These are phyloP conservation scores for Botrytis galanthina DNA, from an alignment of 2,329 filamentous ascomycete genomes.

Conservation along the genomic window DNA sequence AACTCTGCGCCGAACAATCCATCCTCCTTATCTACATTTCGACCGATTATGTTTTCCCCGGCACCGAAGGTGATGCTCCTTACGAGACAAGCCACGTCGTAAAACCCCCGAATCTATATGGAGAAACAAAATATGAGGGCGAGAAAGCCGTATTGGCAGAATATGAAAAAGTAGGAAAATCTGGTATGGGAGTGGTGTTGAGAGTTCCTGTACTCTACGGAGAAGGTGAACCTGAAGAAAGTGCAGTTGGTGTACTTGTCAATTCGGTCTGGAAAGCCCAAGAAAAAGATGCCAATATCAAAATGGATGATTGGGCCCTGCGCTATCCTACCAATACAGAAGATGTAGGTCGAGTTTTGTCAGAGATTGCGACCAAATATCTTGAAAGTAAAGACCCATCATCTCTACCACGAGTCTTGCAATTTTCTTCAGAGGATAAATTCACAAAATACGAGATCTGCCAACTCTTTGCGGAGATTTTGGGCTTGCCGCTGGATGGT, in stretches of 20 bases:
- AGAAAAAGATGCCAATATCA: slow-evolving; percentile 57
- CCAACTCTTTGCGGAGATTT: slow-evolving; percentile 71
- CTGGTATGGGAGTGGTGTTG: slow-evolving; percentile 64
- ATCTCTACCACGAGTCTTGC: slow-evolving; percentile 66
- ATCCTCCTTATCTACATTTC: slow-evolving; percentile 74
- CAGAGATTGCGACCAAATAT: slow-evolving; percentile 71
- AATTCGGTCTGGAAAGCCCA: slow-evolving; percentile 74
- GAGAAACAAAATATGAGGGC: slow-evolving; percentile 70
- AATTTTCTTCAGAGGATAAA: slow-evolving; percentile 82
- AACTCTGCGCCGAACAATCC: slow-evolving; percentile 59
- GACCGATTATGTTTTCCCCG: slow-evolving; percentile 79
- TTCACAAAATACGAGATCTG: slow-evolving; percentile 92
- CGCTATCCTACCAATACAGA: slow-evolving; percentile 88
- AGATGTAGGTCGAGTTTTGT: slow-evolving; percentile 70
- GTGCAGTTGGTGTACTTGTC: slow-evolving; percentile 78
- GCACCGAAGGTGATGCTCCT: slow-evolving; percentile 74
- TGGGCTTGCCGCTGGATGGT: slow-evolving; percentile 67
- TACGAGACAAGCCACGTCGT: slow-evolving; percentile 66
- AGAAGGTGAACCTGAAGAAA: slow-evolving; percentile 70
- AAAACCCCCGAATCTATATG: slow-evolving; percentile 74
- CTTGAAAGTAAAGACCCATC: slow-evolving; percentile 49
- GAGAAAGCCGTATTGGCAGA: slow-evolving; percentile 67
- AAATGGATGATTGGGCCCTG: slow-evolving; percentile 83
- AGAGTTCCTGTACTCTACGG: slow-evolving; percentile 85
- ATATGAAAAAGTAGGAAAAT: slow-evolving; percentile 48